phyloP scores from a whole-genome alignment of 2,329 filamentous ascomycete genomes.

The Tricladium varicosporioides region DNA sequence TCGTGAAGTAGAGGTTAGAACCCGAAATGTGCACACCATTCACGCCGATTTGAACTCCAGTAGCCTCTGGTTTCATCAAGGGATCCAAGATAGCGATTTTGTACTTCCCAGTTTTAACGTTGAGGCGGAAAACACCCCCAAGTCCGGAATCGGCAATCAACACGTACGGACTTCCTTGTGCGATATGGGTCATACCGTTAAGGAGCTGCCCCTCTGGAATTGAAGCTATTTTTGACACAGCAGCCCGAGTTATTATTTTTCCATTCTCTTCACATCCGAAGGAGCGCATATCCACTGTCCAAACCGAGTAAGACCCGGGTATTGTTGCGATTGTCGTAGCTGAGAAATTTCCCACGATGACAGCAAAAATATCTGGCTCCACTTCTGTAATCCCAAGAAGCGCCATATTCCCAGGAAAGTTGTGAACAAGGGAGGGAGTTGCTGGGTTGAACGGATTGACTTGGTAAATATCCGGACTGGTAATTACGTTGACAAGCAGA shows the following conservation, averaged over 20 bases:
- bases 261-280: neutral
- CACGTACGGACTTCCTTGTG: constrained; percentile 6
- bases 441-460: constrained; percentile 1
- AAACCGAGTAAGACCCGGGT: constrained; percentile 17
- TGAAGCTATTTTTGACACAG: constrained; percentile 23
- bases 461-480: constrained; percentile 5
- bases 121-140: constrained; percentile 24
- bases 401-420: constrained; percentile 15
- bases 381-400: constrained; percentile 37
- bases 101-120: constrained; percentile 23
- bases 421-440: neutral
- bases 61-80: constrained; percentile 3
- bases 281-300: constrained; percentile 15
- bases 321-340: neutral
- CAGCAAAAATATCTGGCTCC: constrained; percentile 32
- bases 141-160: constrained; percentile 26
- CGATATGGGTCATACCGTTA: constrained; percentile 24
- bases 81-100: constrained; percentile 20
- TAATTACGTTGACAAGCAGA: constrained; percentile 36
- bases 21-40: constrained; percentile 27
- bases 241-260: neutral
- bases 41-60: constrained; percentile 9
- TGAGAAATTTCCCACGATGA: constrained; percentile 12
- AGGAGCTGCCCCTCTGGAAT: constrained; percentile 25
- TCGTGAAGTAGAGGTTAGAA: constrained; percentile 25